These are phyloP conservation scores for Saturnispora zaruensis DNA, from an alignment of 805 yeast species.

Conservation along the genomic window DNA sequence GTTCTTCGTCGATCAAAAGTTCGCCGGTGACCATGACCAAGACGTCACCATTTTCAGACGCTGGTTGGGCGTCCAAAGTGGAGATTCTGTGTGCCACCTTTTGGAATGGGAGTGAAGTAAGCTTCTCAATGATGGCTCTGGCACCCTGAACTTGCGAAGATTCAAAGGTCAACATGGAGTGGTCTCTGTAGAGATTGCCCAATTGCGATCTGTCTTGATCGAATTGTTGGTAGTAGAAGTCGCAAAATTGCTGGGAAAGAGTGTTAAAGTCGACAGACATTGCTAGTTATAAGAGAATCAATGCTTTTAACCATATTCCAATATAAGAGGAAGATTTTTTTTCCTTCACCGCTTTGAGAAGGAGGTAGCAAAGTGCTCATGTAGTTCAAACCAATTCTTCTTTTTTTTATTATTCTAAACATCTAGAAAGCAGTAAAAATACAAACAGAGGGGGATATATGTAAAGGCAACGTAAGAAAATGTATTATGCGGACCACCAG, in stretches of 20 bases:
- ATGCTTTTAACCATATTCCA: background rate
- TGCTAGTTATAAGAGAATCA: background rate
- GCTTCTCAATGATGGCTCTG: constrained; percentile 84
- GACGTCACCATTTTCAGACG: constrained; percentile 85
- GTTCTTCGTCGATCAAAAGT: constrained; percentile 86
- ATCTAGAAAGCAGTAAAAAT: background rate
- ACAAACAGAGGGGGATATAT: background rate
- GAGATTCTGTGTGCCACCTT: constrained; percentile 91
- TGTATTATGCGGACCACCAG: constrained; percentile 8
- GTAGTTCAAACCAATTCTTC: background rate
- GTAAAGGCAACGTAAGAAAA: background rate
- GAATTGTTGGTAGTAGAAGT: constrained; percentile 90
- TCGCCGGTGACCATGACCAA: constrained; percentile 98
- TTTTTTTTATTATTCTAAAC: background rate
- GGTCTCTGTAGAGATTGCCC: constrained; percentile 53
- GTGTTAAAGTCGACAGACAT: constrained; percentile 32
- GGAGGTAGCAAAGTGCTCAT: background rate
- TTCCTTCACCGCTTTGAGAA: background rate
- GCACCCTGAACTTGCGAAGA: constrained; percentile 92
- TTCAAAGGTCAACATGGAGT: constrained; percentile 96
- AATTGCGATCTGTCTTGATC: constrained; percentile 87
- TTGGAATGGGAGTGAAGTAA: constrained; percentile 80
- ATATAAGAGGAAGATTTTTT: background rate
- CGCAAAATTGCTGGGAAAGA: constrained; percentile 66
- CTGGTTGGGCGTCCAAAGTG: constrained; percentile 97